These are phyloP conservation scores for Lasiosphaeria miniovina DNA, from an alignment of 495 filamentous ascomycete genomes.

Conservation along the genomic window DNA sequence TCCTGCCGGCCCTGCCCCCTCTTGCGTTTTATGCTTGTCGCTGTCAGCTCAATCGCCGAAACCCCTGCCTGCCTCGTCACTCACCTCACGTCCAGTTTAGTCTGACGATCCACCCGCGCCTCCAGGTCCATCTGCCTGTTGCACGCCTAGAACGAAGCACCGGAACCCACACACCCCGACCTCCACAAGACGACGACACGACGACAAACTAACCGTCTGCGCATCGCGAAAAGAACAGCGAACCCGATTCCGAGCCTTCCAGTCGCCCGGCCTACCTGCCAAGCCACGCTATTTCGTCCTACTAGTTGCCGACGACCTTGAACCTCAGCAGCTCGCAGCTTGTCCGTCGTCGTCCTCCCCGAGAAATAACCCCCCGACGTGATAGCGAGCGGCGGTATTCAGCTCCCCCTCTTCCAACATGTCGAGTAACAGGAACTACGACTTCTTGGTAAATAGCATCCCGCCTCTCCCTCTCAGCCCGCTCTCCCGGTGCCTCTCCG, in stretches of 20 bases:
- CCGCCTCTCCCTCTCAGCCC: conserved; percentile 1
- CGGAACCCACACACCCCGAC: not conserved
- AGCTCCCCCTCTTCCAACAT: conserved; percentile 46
- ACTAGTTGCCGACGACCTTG: not conserved
- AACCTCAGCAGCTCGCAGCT: not conserved
- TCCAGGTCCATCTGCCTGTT: too few species aligned
- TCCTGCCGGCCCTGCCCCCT: not conserved
- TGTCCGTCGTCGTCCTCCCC: not conserved
- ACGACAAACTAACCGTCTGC: not conserved
- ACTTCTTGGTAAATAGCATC: conserved; percentile 75
- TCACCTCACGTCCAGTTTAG: not conserved
- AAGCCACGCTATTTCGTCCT: too few species aligned
- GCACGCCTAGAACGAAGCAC: too few species aligned
- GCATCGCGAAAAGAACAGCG: not conserved
- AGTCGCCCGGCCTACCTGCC: not conserved
- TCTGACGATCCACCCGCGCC: not conserved
- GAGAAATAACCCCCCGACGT: not conserved
- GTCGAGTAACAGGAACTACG: conserved; percentile 97
- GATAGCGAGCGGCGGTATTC: conserved; percentile 4
- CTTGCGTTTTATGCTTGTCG: not conserved
- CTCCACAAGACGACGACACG: not conserved
- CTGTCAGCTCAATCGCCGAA: not conserved
- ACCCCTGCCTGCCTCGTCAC: not conserved
- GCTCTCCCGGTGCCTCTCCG: too few species aligned
- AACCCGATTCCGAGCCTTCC: not conserved